phyloP scores from a whole-genome alignment of 371 early-diverging fungal species.

The Haplosporangium sp. region DNA sequence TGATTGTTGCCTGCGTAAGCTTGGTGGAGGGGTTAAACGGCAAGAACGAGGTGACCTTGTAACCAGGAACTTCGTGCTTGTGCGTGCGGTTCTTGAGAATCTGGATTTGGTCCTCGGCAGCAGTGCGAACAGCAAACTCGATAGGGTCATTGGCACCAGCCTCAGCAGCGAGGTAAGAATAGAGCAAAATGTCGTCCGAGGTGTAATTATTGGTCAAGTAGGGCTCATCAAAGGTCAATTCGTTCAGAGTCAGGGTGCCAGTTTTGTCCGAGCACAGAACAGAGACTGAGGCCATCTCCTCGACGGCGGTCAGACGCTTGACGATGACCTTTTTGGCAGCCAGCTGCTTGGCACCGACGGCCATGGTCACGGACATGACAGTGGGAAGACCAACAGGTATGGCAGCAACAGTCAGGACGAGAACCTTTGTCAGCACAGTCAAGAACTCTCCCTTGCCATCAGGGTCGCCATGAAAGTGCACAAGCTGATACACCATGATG shows the following conservation, averaged over 20 bases:
- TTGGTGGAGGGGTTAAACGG: conserved; percentile 95
- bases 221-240: conserved; percentile 91
- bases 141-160: conserved; percentile 93
- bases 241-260: conserved; percentile 96
- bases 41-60: conserved; percentile 83
- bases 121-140: conserved; percentile 86
- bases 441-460: conserved; percentile 59
- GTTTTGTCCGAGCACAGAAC: conserved; percentile 97
- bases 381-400: conserved; percentile 97
- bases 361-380: conserved; percentile 97
- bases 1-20: conserved; percentile 89
- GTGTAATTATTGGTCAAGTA: conserved; percentile 79
- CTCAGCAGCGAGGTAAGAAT: conserved; percentile 89
- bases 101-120: conserved; percentile 78
- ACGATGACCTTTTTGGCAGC: conserved; percentile 95
- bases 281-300: conserved; percentile 93
- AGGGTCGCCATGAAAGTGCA: conserved; percentile 45
- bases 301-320: conserved; percentile 92
- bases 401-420: conserved; percentile 94
- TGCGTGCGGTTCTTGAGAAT: conserved; percentile 69
- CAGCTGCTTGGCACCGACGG: conserved; percentile 94
- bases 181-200: conserved; percentile 82
- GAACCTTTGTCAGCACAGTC: conserved; percentile 78
- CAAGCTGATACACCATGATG: conserved; percentile 80
- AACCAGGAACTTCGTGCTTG: conserved; percentile 82